Evolutionary conservation across 371 early-diverging fungal genomes (phyloP).

Genomic region (Mortierella sp.): DNA sequence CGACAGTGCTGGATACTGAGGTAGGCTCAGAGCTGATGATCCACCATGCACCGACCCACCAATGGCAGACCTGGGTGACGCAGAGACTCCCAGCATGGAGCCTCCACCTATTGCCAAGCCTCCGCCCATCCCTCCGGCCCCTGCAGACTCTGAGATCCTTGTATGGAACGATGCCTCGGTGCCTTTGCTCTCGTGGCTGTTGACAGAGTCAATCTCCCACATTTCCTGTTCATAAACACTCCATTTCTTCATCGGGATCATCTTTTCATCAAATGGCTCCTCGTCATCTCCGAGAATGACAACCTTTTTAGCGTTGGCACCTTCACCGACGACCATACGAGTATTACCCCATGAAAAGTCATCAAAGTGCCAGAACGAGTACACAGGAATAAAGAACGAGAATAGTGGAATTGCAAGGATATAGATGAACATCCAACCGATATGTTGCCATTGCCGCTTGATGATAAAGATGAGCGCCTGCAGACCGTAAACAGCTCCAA

Average conservation of each 20-base stretch:
- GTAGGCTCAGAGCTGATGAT: neutral
- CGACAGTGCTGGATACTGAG: neutral
- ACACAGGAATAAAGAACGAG: slow-evolving; percentile 73
- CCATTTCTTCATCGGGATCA: slow-evolving; percentile 75
- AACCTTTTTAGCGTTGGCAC: slow-evolving; percentile 60
- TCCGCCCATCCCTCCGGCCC: slow-evolving; percentile 2
- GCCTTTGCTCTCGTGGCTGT: slow-evolving; percentile 42
- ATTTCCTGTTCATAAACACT: slow-evolving; percentile 72
- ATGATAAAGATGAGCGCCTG: slow-evolving; percentile 63
- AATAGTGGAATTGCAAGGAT: slow-evolving; percentile 76
- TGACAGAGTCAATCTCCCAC: slow-evolving; percentile 55
- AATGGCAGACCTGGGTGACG: slow-evolving; percentile 13
- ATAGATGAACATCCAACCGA: slow-evolving; percentile 90
- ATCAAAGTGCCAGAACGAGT: slow-evolving; percentile 94
- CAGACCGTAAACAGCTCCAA: slow-evolving; percentile 62
- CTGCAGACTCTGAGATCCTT: slow-evolving; percentile 19
- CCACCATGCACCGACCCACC: slow-evolving; percentile 13
- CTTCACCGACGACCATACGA: slow-evolving; percentile 78
- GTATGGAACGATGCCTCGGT: slow-evolving; percentile 27
- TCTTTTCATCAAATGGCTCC: slow-evolving; percentile 74
- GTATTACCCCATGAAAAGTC: slow-evolving; percentile 92
- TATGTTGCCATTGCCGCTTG: slow-evolving; percentile 66
- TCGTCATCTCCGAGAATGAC: slow-evolving; percentile 64
- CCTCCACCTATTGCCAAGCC: neutral
- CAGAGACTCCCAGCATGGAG: neutral